These are phyloP conservation scores for Dipteronia sinensis DNA, from an alignment of 345 rosid species.

Conservation along the genomic window DNA sequence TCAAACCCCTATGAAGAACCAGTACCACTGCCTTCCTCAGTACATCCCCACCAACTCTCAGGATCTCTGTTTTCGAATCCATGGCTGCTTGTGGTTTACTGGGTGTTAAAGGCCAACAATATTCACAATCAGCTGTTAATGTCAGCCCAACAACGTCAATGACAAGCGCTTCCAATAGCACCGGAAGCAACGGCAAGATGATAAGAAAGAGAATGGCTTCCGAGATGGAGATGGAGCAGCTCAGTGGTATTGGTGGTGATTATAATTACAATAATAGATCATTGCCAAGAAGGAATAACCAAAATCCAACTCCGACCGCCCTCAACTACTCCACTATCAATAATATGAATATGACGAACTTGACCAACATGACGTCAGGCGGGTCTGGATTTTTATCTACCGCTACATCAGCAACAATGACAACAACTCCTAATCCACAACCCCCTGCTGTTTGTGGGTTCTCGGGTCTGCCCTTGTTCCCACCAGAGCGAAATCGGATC, in stretches of 20 bases:
- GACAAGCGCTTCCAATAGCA: constrained; percentile 24
- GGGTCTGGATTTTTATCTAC: constrained; percentile 45
- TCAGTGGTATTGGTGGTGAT: constrained; percentile 21
- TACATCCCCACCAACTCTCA: neutral
- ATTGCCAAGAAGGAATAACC: constrained; percentile 37
- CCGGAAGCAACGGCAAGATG: constrained; percentile 40
- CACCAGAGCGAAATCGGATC: constrained; percentile 40
- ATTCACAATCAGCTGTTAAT: neutral
- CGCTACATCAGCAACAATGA: constrained; percentile 29
- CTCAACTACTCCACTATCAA: constrained; percentile 65
- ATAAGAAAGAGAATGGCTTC: constrained; percentile 85
- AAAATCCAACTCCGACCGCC: constrained; percentile 27
- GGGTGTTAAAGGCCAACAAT: constrained; percentile 24
- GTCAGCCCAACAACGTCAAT: constrained; percentile 9
- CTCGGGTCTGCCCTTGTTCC: constrained; percentile 90
- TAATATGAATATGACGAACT: constrained; percentile 28
- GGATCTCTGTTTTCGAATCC: neutral
- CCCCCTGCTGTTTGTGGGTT: constrained; percentile 83
- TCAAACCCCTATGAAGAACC: constrained; percentile 15
- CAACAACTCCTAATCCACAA: constrained; percentile 21
- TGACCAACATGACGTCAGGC: constrained; percentile 58
- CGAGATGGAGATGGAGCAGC: constrained; percentile 53
- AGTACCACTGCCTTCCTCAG: neutral
- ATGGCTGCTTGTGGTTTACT: constrained; percentile 53
- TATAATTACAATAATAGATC: constrained; percentile 31